Evolutionary conservation across 164 flowering plant species (phyloP).

Genomic region (Liriodendron chinense): DNA sequence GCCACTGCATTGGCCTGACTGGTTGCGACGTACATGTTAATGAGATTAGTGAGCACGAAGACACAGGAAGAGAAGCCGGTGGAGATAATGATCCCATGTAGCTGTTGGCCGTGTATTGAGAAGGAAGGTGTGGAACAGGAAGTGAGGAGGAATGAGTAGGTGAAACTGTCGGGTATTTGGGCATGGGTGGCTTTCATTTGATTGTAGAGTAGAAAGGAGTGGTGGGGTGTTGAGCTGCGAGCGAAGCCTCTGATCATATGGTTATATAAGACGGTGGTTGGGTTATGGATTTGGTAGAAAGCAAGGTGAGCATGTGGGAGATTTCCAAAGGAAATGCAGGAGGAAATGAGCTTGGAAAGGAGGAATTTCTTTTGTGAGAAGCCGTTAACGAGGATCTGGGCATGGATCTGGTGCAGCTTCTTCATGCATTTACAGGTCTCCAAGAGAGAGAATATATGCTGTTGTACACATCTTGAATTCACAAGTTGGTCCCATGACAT

Average conservation of each 20-base stretch:
- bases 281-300: constrained; percentile 32
- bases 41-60: constrained; percentile 51
- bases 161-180: constrained; percentile 47
- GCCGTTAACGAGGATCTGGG: constrained; percentile 46
- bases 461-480: constrained; percentile 35
- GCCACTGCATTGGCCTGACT: constrained; percentile 16
- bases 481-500: neutral
- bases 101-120: constrained; percentile 47
- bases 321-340: constrained; percentile 30
- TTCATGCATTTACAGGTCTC: constrained; percentile 26
- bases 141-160: constrained; percentile 46
- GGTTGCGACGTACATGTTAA: constrained; percentile 41
- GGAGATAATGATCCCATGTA: constrained; percentile 46
- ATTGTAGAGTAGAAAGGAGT: constrained; percentile 33
- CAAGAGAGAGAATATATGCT: constrained; percentile 32
- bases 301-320: constrained; percentile 30
- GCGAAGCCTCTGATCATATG: constrained; percentile 57
- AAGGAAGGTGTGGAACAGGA: constrained; percentile 39
- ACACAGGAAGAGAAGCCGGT: constrained; percentile 41
- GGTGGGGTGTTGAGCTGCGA: constrained; percentile 17
- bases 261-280: constrained; percentile 51
- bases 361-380: constrained; percentile 50
- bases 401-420: constrained; percentile 39
- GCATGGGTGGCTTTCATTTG: constrained; percentile 27
- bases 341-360: constrained; percentile 42